phyloP scores from a whole-genome alignment of 2,329 filamentous ascomycete species.

The Helminthosporium solani region DNA sequence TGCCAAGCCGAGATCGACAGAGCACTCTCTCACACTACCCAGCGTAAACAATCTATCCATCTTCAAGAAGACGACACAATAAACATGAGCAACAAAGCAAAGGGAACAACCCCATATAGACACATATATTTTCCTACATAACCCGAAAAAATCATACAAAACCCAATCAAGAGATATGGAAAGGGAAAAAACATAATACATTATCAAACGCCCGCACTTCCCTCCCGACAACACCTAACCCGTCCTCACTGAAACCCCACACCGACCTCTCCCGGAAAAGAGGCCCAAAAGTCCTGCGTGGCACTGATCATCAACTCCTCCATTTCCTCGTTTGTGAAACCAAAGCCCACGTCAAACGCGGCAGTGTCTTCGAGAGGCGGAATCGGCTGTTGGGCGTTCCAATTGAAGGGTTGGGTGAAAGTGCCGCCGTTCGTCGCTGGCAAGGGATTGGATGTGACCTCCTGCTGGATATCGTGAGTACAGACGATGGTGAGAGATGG shows the following conservation, averaged over 20 bases:
- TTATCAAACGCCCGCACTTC: no score
- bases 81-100: no score
- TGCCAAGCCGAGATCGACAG: no score
- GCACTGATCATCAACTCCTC: conserved; percentile 42
- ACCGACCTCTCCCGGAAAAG: conserved; percentile 42
- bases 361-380: conserved; percentile 35
- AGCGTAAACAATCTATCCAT: no score
- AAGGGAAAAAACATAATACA: no score
- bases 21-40: no score
- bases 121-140: no score
- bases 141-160: no score
- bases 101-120: no score
- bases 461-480: not conserved
- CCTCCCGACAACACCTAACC: no score
- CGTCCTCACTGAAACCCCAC: conserved; percentile 27
- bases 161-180: no score
- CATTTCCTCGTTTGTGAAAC: conserved; percentile 38
- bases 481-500: conserved; percentile 7
- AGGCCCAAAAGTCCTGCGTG: conserved; percentile 44
- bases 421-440: conserved; percentile 31
- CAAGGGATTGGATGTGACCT: not conserved
- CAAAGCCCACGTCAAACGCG: conserved; percentile 35
- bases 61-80: no score
- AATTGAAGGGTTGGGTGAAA: conserved; percentile 16
- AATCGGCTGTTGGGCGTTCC: conserved; percentile 24